Evolutionary conservation across 371 early-diverging fungal species (phyloP), one percentile per base, ranked within the genome.

Genomic region (Mucor mucedo): DNA sequence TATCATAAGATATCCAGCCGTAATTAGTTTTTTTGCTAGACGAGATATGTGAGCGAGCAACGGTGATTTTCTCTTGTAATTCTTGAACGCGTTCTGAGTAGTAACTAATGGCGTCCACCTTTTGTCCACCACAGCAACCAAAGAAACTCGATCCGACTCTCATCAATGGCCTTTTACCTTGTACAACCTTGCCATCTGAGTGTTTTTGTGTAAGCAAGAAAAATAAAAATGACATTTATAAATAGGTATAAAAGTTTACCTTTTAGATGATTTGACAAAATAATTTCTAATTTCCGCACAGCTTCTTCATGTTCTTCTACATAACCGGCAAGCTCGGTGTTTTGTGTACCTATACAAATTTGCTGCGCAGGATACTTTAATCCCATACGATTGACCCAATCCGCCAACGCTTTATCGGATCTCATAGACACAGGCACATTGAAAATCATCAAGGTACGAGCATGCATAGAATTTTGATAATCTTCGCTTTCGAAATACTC

Each of bases 31-130:
- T 78, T 47, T 78, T 82, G 42, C 84, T 87, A 8, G 73, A 67
- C 9, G 67, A 61, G 29, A 85, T 78, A 41, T 82, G 68, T 8
- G 69, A 62, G 11, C 93, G 82, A 2, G 83, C 67, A 38, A 62
- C 63, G 41, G 81, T 83, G 58, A 94, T 94, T 39, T 89, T 73
- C 7, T 78, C 72, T 55, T 88, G 84, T 13, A 93, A 69, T 2
- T 65, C 70, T 56, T 89, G 86, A 0, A 95, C 82, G 38, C 82
- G 68, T 32, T 79, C 72, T 13, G 91, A 83, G 63, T 88, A 89
- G 59, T 88, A 83, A 41, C 87, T 84, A 55, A 95, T 94, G 5
- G 90, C 86, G 54, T 95, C 95, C 16, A 94, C 89, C 33, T 77
- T 73, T 27, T 73, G 59, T 10, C 93, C 92, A n/a, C 86, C 84